These are phyloP conservation scores for Adenanthera pavonina DNA, from an alignment of 306 rosid genomes.

Conservation along the genomic window DNA sequence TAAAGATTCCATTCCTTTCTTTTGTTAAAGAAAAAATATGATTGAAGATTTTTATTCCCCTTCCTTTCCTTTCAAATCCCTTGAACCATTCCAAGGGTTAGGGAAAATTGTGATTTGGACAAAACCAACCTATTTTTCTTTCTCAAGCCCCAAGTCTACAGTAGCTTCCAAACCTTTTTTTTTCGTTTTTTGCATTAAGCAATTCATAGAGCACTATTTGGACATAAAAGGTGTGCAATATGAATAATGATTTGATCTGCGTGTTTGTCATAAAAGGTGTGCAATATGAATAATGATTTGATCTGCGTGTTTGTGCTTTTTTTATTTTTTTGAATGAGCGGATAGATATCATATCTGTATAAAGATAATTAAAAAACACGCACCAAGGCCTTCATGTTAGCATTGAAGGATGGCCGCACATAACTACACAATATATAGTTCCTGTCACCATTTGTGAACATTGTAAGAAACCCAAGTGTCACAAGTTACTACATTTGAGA, in stretches of 20 bases:
- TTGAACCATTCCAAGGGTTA: too few relatives aligned
- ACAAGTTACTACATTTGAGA: constrained; percentile 2
- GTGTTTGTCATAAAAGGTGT: neutral
- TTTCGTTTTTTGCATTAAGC: neutral
- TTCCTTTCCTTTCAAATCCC: too few relatives aligned
- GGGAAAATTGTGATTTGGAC: too few relatives aligned
- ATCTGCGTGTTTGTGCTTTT: neutral
- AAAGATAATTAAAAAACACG: neutral
- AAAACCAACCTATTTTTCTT: too few relatives aligned
- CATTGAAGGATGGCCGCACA: neutral
- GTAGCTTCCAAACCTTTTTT: neutral
- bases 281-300: neutral
- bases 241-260: neutral
- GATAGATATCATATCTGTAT: neutral
- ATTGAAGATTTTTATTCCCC: too few relatives aligned
- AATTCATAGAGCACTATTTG: neutral
- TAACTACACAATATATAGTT: neutral
- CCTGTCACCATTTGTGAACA: neutral
- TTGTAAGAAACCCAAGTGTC: neutral
- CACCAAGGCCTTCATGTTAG: neutral
- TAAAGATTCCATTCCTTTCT: too few relatives aligned
- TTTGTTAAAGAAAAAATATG: too few relatives aligned
- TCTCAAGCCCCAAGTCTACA: neutral
- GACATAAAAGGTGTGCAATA: neutral
- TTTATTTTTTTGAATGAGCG: neutral